Evolutionary conservation across 345 rosid species (phyloP).

Genomic region (Populus tremula): DNA sequence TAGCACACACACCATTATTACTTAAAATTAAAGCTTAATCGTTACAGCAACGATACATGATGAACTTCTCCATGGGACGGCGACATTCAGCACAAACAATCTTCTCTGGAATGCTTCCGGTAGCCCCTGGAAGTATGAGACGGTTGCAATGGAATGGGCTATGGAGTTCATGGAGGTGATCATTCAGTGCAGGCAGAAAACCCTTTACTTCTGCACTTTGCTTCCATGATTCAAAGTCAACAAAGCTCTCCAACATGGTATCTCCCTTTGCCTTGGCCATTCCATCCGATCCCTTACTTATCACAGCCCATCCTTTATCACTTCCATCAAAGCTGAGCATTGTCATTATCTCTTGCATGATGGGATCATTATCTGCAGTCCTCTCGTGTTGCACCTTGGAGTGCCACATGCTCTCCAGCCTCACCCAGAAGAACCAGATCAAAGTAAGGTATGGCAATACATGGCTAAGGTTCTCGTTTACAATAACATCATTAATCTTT

Average conservation of each 20-base stretch:
- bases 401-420: constrained; percentile 76
- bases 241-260: constrained; percentile 17
- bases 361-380: constrained; percentile 38
- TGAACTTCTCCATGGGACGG: constrained; percentile 53
- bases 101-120: constrained; percentile 42
- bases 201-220: constrained; percentile 10
- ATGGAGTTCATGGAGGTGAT: constrained; percentile 25
- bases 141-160: constrained; percentile 52
- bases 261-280: constrained; percentile 45
- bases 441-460: constrained; percentile 33
- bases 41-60: constrained; percentile 60
- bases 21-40: constrained; percentile 25
- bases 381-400: constrained; percentile 40
- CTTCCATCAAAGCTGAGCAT: constrained; percentile 60
- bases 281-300: constrained; percentile 32
- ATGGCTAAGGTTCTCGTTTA: constrained; percentile 41
- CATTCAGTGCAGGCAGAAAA: constrained; percentile 41
- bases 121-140: constrained; percentile 43
- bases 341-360: constrained; percentile 48
- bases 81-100: constrained; percentile 59
- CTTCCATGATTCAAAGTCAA: constrained; percentile 30
- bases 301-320: constrained; percentile 61
- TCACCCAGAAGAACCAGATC: constrained; percentile 60
- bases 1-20: neutral
- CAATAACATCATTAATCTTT: constrained; percentile 37